phyloP scores from a whole-genome alignment of 257 asterid species.

The Petunia axillaris region DNA sequence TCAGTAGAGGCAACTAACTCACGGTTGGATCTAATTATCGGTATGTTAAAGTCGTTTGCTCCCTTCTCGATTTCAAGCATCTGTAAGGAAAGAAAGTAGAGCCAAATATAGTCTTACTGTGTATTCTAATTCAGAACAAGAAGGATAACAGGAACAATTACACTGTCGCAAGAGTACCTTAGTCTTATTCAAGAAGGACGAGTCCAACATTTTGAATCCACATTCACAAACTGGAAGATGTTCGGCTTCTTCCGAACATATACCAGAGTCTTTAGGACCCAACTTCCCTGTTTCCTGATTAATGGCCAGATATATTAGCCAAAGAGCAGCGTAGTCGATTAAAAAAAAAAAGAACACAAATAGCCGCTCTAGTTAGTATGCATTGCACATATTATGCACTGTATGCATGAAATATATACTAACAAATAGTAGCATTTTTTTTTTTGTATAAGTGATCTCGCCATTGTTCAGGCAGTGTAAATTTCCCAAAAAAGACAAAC shows the following conservation, averaged over 20 bases:
- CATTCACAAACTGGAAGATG: slow-evolving; percentile 37
- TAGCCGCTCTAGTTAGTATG: slow-evolving; percentile 33
- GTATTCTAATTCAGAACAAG: background rate
- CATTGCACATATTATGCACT: slow-evolving; percentile 35
- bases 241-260: slow-evolving; percentile 45
- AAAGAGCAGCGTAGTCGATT: background rate
- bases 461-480: background rate
- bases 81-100: slow-evolving; percentile 36
- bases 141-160: background rate
- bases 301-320: slow-evolving; percentile 27
- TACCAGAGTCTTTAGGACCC: slow-evolving; percentile 35
- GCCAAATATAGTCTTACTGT: background rate
- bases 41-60: slow-evolving; percentile 68
- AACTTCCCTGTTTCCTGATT: slow-evolving; percentile 64
- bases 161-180: slow-evolving; percentile 49
- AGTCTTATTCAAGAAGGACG: slow-evolving; percentile 60
- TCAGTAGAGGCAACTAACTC: slow-evolving; percentile 69
- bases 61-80: slow-evolving; percentile 78
- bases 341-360: background rate
- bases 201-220: slow-evolving; percentile 68
- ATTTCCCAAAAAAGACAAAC: background rate
- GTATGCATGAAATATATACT: too few species aligned
- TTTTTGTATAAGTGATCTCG: background rate
- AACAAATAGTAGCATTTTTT: too few species aligned
- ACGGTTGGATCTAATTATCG: slow-evolving; percentile 62